Percentiles rank a stretch among this genome's conserved stretches.
Conservation (phyloP, 2,329 filamentous ascomycete genomes). For the Lachnellula arida region DNA sequence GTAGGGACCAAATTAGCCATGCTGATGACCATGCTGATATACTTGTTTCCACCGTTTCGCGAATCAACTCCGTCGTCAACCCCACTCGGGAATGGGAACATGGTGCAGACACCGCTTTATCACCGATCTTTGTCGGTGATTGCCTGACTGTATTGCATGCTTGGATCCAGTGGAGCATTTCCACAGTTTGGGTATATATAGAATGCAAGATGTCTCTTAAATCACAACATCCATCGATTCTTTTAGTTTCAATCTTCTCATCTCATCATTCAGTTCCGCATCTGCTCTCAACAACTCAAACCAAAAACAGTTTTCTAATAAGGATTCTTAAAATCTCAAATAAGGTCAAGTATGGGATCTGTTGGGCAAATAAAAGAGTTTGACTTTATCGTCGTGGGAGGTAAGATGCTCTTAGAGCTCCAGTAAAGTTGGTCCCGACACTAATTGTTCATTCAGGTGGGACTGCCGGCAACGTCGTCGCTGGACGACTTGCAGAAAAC, state of each 20-base stretch:
- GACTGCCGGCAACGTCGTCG: constrained; percentile 45
- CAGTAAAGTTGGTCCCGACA: background rate
- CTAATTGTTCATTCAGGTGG: constrained; percentile 33
- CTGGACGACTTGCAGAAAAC: constrained; percentile 48
- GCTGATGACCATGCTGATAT: no score
- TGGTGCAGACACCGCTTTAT: no score
- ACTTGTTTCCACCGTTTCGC: no score
- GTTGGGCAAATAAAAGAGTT: constrained; percentile 21
- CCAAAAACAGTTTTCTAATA: background rate
- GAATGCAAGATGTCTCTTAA: background rate
- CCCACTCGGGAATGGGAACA: no score
- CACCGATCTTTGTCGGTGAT: no score
- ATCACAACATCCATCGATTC: background rate
- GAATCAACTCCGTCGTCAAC: no score
- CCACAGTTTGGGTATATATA: background rate
- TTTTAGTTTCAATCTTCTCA: no score
- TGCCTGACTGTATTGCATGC: no score
- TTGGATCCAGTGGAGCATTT: no score
- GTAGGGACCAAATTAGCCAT: no score
- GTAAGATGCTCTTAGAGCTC: constrained; percentile 7
- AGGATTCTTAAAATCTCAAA: background rate
- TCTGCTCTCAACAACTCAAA: background rate
- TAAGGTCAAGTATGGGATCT: background rate
- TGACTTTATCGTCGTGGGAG: constrained; percentile 39
- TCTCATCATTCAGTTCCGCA: no score